These are phyloP conservation scores for Penicillium cosmopolitanum DNA, from an alignment of 495 filamentous ascomycete species.

Conservation along the genomic window DNA sequence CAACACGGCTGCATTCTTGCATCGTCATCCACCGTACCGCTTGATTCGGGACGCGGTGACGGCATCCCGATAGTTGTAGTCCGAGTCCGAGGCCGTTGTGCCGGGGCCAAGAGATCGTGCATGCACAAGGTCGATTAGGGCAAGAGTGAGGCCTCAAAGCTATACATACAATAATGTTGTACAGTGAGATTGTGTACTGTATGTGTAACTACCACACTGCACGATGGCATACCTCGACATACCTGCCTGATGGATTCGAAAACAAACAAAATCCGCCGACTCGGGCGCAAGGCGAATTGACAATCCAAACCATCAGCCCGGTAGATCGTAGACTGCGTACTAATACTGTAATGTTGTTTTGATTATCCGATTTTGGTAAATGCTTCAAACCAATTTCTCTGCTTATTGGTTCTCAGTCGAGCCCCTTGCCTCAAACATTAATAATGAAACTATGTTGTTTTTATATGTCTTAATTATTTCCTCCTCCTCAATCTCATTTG, in stretches of 20 bases:
- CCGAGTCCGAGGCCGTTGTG: neutral
- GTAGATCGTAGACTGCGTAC: neutral
- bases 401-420: neutral
- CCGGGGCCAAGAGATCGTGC: slow-evolving; percentile 1
- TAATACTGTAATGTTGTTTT: neutral
- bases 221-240: neutral
- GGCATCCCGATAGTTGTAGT: slow-evolving; percentile 2
- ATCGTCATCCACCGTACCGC: neutral
- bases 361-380: neutral
- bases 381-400: neutral
- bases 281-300: slow-evolving; percentile 1
- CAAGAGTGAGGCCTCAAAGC: neutral
- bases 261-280: neutral
- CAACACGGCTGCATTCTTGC: slow-evolving; percentile 10
- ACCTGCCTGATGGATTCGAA: neutral
- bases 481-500: neutral
- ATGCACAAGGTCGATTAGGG: slow-evolving; percentile 2
- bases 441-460: neutral
- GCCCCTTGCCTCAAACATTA: neutral
- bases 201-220: neutral
- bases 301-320: neutral
- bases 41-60: slow-evolving; percentile 7
- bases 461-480: neutral
- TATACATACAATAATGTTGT: neutral
- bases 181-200: neutral